Conservation (phyloP, 1,139 yeast species). For the Zygoascus hellenicus region DNA sequence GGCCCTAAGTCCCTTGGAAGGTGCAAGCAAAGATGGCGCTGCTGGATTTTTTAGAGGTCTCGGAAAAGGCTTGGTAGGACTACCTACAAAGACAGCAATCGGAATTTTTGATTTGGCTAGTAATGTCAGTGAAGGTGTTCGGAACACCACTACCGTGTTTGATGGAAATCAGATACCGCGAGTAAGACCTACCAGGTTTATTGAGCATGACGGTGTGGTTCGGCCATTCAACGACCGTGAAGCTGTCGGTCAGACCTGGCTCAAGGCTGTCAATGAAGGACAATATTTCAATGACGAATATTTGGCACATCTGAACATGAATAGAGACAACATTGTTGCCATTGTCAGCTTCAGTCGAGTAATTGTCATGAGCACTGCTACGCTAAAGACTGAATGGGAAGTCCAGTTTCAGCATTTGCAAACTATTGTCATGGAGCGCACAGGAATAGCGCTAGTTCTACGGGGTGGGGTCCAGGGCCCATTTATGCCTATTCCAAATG, state of each 20-base stretch:
- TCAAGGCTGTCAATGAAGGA: slow-evolving; percentile 80
- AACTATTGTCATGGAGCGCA: slow-evolving; percentile 67
- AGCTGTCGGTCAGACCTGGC: slow-evolving; percentile 92
- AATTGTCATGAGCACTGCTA: slow-evolving; percentile 60
- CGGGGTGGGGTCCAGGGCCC: slow-evolving; percentile 58
- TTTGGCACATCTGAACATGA: slow-evolving; percentile 76
- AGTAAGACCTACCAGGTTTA: slow-evolving; percentile 74
- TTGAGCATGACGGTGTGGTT: slow-evolving; percentile 64
- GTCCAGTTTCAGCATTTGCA: slow-evolving; percentile 55
- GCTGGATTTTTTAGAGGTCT: slow-evolving; percentile 88
- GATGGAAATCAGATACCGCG: slow-evolving; percentile 75
- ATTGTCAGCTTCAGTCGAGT: slow-evolving; percentile 71
- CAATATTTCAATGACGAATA: slow-evolving; percentile 64
- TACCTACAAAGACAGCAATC: slow-evolving; percentile 95
- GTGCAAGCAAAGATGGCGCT: slow-evolving; percentile 80
- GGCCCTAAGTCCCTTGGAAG: slow-evolving; percentile 86
- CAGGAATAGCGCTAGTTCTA: slow-evolving; percentile 69
- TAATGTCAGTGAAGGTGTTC: slow-evolving; percentile 88
- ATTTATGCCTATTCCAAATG: slow-evolving; percentile 76
- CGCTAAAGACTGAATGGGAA: slow-evolving; percentile 59
- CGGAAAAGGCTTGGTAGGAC: slow-evolving; percentile 90
- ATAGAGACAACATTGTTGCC: slow-evolving; percentile 68
- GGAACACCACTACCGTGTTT: slow-evolving; percentile 86
- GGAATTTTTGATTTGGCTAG: slow-evolving; percentile 92
- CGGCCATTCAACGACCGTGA: slow-evolving; percentile 75